Evolutionary conservation across 2,329 filamentous ascomycete genomes (phyloP).

Genomic region (Beauveria australis): DNA sequence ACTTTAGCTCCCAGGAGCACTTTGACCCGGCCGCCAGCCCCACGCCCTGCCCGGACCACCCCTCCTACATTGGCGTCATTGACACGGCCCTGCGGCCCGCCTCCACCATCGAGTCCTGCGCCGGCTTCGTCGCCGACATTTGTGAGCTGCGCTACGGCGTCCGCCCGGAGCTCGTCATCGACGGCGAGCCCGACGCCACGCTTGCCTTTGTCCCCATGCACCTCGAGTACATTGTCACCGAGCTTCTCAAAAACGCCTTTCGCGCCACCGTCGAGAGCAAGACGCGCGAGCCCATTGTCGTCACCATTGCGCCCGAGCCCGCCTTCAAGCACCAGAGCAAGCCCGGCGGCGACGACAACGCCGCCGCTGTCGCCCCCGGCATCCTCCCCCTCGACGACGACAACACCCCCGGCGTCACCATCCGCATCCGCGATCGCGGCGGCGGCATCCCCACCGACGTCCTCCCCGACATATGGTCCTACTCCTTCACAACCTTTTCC

Average conservation of each 20-base stretch:
- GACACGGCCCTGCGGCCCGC: slow-evolving; percentile 82
- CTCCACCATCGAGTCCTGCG: slow-evolving; percentile 73
- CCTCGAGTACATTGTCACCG: slow-evolving; percentile 93
- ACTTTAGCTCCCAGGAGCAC: slow-evolving; percentile 64
- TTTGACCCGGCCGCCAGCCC: slow-evolving; percentile 45
- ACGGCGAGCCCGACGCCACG: slow-evolving; percentile 76
- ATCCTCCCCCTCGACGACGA: slow-evolving; percentile 54
- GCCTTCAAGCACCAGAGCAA: slow-evolving; percentile 27
- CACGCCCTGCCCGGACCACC: slow-evolving; percentile 42
- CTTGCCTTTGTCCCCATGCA: slow-evolving; percentile 95
- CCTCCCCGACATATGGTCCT: slow-evolving; percentile 85
- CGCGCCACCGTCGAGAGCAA: slow-evolving; percentile 81
- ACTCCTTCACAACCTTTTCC: slow-evolving; percentile 92
- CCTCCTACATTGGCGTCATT: slow-evolving; percentile 85
- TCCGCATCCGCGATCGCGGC: slow-evolving; percentile 90
- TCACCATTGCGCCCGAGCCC: slow-evolving; percentile 76
- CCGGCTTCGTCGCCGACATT: slow-evolving; percentile 87
- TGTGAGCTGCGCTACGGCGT: slow-evolving; percentile 95
- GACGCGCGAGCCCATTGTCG: slow-evolving; percentile 75
- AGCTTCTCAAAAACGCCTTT: slow-evolving; percentile 95
- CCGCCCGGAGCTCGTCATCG: slow-evolving; percentile 69
- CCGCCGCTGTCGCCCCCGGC: slow-evolving; percentile 21
- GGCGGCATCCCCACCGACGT: slow-evolving; percentile 84
- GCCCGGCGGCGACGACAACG: slow-evolving; percentile 7
- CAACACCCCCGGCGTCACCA: slow-evolving; percentile 77